Conservation (phyloP, 2,329 filamentous ascomycete species). For the Aspergillus melleus region DNA sequence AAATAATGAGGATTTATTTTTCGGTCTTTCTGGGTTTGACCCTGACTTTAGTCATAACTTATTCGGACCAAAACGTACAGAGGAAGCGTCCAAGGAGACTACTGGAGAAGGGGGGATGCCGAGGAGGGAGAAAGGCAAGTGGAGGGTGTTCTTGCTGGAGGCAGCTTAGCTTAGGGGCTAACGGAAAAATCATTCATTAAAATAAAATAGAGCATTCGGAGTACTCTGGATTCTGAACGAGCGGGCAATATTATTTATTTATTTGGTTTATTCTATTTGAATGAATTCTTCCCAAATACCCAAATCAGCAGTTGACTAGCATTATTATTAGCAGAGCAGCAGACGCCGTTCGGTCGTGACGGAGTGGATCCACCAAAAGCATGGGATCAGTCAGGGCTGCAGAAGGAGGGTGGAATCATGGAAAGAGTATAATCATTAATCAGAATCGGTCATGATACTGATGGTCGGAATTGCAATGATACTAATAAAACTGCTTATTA, state of each 20-base stretch:
- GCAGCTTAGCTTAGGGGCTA: constrained; percentile 12
- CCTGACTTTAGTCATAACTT: background rate
- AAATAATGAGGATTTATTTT: background rate
- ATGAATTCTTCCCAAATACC: background rate
- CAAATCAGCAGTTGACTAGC: constrained; percentile 13
- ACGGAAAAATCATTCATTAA: background rate
- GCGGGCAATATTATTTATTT: background rate
- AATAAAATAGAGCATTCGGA: background rate
- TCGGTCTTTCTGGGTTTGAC: background rate
- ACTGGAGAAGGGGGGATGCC: constrained; percentile 5
- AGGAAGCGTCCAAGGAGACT: background rate
- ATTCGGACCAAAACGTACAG: background rate
- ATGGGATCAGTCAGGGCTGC: constrained; percentile 13
- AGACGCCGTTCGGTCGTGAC: constrained; percentile 20
- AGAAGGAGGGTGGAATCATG: constrained; percentile 6
- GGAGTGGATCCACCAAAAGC: constrained; percentile 18
- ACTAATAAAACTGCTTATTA: background rate
- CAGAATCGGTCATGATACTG: background rate
- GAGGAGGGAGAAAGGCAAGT: constrained; percentile 7
- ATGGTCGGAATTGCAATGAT: background rate
- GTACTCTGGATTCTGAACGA: no score
- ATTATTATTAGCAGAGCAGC: constrained; percentile 13
- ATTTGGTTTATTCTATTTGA: background rate
- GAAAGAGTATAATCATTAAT: constrained; percentile 1
- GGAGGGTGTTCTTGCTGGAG: constrained; percentile 17